Conservation (phyloP, 306 rosid genomes). For the Vachellia collinsii region DNA sequence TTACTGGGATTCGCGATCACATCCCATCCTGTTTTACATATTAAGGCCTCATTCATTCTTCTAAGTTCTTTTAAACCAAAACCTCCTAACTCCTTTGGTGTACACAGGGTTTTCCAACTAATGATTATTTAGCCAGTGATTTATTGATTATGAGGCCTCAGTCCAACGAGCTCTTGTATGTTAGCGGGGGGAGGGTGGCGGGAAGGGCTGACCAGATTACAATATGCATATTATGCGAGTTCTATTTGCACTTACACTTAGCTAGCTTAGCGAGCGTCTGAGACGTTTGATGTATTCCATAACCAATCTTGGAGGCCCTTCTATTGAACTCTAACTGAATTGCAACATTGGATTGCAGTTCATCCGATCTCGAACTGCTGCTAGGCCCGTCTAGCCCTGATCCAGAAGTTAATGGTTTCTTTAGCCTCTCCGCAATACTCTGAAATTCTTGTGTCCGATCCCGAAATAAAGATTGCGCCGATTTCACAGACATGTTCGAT, state of each 20-base stretch:
- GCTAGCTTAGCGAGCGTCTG: no score
- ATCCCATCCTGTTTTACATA: no score
- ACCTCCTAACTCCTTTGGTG: no score
- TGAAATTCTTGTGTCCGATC: constrained; percentile 87
- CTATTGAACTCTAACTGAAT: constrained; percentile 79
- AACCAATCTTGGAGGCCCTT: constrained; percentile 87
- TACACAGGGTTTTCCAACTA: no score
- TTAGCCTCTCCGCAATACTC: constrained; percentile 70
- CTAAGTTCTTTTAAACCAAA: no score
- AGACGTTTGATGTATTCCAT: constrained; percentile 87
- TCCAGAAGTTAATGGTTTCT: constrained; percentile 62
- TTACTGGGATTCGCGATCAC: no score
- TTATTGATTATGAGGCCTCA: not conserved
- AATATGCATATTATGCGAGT: not conserved
- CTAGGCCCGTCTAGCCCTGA: constrained; percentile 55
- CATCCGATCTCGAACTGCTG: constrained; percentile 68
- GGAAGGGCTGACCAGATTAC: not conserved
- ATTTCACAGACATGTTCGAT: constrained; percentile 62
- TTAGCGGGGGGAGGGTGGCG: not conserved
- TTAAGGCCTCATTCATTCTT: no score
- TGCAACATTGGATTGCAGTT: constrained; percentile 63
- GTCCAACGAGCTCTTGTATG: not conserved
- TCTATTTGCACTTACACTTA: no score
- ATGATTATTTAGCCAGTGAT: no score
- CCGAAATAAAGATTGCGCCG: constrained; percentile 66